Conservation (phyloP, 2,329 filamentous ascomycete genomes). For the Parastagonospora nodorum region DNA sequence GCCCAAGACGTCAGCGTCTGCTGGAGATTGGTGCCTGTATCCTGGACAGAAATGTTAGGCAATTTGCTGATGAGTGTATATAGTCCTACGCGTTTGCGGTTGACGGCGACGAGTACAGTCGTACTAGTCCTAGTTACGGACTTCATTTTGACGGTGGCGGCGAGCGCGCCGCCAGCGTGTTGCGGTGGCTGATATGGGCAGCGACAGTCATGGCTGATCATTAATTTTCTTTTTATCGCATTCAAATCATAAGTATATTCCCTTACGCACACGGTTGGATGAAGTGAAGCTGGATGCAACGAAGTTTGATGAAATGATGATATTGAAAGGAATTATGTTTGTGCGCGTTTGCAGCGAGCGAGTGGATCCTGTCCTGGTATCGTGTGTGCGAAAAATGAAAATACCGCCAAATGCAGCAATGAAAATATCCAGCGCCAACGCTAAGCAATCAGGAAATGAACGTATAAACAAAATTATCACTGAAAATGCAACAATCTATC, state of each 20-base stretch:
- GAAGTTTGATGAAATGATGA: not conserved
- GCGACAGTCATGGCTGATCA: not conserved
- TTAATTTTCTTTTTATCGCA: too few relatives aligned
- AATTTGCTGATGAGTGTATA: not conserved
- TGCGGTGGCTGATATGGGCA: not conserved
- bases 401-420: not conserved
- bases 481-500: not conserved
- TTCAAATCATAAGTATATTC: too few relatives aligned
- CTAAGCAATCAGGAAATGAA: conserved; percentile 10
- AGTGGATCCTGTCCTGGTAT: conserved; percentile 1
- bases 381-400: not conserved
- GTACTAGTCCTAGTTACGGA: conserved; percentile 5
- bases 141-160: conserved; percentile 1
- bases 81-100: not conserved
- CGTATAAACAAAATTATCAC: conserved; percentile 5
- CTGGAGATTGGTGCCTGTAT: conserved; percentile 26
- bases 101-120: not conserved
- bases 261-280: too few relatives aligned
- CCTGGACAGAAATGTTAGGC: conserved; percentile 13
- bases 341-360: not conserved
- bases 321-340: too few relatives aligned
- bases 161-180: not conserved
- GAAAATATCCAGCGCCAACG: conserved; percentile 13
- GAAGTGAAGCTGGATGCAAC: not conserved
- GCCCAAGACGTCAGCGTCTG: conserved; percentile 1